phyloP scores from a whole-genome alignment of 1,139 yeast species.

The Debaryomyces udenii region DNA sequence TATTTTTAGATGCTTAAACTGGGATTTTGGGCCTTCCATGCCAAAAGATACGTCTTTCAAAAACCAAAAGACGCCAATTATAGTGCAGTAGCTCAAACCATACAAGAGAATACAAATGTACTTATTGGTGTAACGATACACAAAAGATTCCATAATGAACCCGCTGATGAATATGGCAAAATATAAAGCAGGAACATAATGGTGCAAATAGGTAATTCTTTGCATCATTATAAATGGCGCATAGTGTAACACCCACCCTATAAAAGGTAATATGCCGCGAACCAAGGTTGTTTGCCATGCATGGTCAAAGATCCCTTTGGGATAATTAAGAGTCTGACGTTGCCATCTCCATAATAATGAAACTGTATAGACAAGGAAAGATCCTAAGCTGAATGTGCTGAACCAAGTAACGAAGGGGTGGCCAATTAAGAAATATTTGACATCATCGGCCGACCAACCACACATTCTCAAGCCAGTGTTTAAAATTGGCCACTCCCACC shows the following conservation, averaged over 20 bases:
- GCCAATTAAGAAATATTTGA: conserved; percentile 65
- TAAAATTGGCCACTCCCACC: conserved; percentile 85
- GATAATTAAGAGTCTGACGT: conserved; percentile 29
- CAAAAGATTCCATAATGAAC: conserved; percentile 35
- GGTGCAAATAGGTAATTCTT: conserved; percentile 39
- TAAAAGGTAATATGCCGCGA: conserved; percentile 35
- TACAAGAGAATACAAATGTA: conserved; percentile 20
- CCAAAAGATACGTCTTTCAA: conserved; percentile 35
- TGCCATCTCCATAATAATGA: conserved; percentile 32
- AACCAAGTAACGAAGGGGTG: conserved; percentile 71
- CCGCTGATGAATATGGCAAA: conserved; percentile 39
- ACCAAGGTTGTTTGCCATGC: conserved; percentile 30
- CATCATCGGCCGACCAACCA: conserved; percentile 54
- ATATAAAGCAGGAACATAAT: conserved; percentile 39
- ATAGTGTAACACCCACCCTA: conserved; percentile 38
- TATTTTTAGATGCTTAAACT: conserved; percentile 29
- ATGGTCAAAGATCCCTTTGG: conserved; percentile 17
- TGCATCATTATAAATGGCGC: conserved; percentile 38
- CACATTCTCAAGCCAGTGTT: conserved; percentile 70
- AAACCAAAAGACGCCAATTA: conserved; percentile 33
- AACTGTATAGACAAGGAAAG: conserved; percentile 24
- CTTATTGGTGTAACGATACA: conserved; percentile 19
- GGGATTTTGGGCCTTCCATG: conserved; percentile 32
- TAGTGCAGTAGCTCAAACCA: conserved; percentile 22
- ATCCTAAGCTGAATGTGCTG: conserved; percentile 36